Evolutionary conservation across 164 flowering plant species (phyloP).

Genomic region (Nelumbo lutea): DNA sequence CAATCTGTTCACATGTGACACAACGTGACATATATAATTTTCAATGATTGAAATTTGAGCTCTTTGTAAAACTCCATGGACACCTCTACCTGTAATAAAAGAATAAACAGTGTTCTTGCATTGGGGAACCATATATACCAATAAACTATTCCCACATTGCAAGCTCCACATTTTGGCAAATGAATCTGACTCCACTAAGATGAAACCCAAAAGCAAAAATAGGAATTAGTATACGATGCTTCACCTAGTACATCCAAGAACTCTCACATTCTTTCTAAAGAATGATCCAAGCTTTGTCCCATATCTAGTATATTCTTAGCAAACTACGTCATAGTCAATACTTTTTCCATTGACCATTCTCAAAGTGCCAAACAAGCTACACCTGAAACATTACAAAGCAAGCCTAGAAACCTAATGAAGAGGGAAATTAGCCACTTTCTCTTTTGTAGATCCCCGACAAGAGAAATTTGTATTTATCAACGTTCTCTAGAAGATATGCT

Average conservation of each 20-base stretch:
- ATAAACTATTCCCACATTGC: constrained; percentile 1
- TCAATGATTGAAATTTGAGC: no score
- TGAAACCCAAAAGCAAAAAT: constrained; percentile 12
- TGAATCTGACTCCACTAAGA: constrained; percentile 13
- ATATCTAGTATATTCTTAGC: constrained; percentile 11
- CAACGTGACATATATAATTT: no score
- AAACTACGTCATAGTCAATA: constrained; percentile 15
- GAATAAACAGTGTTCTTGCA: no score
- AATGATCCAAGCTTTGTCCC: constrained; percentile 26
- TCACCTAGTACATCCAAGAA: constrained; percentile 17
- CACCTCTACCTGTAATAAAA: no score
- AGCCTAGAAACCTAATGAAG: constrained; percentile 1
- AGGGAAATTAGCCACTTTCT: constrained; percentile 43
- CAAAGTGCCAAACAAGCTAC: constrained; percentile 1
- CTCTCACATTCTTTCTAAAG: constrained; percentile 17
- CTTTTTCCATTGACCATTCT: constrained; percentile 1
- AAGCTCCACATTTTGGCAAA: constrained; percentile 16
- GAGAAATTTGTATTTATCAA: constrained; percentile 63
- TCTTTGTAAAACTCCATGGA: no score
- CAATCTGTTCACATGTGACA: no score
- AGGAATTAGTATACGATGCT: constrained; percentile 23
- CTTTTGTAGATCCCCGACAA: constrained; percentile 77
- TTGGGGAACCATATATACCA: no score
- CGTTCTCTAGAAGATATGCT: constrained; percentile 52
- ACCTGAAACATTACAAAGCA: constrained; percentile 3